phyloP scores from a whole-genome alignment of 2,329 filamentous ascomycete genomes.

The Colletotrichum sp. region DNA sequence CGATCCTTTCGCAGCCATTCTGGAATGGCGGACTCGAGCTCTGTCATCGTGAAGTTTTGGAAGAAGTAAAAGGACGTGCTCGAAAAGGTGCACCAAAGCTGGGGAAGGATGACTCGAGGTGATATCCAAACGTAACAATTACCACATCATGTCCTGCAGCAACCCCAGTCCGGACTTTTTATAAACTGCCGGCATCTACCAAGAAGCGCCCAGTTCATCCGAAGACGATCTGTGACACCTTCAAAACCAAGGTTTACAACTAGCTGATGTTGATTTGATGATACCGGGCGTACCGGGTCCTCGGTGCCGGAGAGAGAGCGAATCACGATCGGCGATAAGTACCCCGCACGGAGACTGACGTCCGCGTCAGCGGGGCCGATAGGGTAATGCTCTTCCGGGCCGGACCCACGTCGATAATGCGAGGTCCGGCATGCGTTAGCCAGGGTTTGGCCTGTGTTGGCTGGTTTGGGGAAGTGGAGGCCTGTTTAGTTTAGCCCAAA shows the following conservation, averaged over 20 bases:
- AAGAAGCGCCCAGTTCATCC: not conserved
- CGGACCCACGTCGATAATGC: not conserved
- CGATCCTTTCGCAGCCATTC: not conserved
- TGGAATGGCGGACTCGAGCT: not conserved
- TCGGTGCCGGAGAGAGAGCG: not conserved
- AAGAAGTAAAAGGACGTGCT: accelerated
- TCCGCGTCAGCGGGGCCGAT: not conserved
- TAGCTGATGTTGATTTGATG: not conserved
- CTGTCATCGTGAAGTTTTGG: not conserved
- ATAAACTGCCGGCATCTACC: not conserved
- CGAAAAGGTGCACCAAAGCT: not conserved
- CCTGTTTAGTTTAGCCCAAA: not conserved
- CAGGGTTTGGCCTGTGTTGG: not conserved
- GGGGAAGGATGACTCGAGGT: not conserved
- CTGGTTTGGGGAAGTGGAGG: not conserved
- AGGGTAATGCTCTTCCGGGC: not conserved
- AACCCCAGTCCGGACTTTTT: not conserved
- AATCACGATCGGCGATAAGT: not conserved
- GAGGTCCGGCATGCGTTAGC: not conserved
- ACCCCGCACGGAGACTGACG: not conserved
- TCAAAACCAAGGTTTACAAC: not conserved
- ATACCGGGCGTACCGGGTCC: not conserved
- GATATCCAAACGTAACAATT: not conserved
- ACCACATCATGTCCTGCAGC: not conserved
- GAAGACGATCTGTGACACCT: not conserved